These are phyloP conservation scores for Pseudogymnoascus sp. DNA, from an alignment of 2,329 filamentous ascomycete species.

Conservation along the genomic window DNA sequence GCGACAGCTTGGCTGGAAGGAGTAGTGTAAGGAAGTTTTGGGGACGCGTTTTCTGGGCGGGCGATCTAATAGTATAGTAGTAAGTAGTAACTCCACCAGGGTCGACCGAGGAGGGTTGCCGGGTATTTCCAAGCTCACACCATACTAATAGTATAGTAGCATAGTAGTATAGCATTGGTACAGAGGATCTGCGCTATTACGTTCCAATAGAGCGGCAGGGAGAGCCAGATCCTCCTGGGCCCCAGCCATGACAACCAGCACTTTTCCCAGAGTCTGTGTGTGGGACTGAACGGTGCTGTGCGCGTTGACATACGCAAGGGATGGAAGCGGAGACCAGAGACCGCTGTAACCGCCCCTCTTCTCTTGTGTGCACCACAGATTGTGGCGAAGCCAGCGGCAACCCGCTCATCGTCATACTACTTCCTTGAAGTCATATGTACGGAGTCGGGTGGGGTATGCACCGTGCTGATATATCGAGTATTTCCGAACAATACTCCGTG, in stretches of 20 bases:
- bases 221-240: background rate
- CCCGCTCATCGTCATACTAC: slow-evolving; percentile 1
- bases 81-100: background rate
- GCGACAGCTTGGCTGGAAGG: background rate
- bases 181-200: background rate
- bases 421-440: too few species aligned
- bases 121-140: background rate
- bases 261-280: background rate
- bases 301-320: background rate
- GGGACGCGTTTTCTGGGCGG: background rate
- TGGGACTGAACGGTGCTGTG: background rate
- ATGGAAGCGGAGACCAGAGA: slow-evolving; percentile 5
- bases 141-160: background rate
- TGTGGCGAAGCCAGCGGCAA: background rate
- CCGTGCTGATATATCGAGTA: background rate
- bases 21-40: background rate
- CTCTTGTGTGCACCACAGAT: background rate
- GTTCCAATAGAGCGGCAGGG: background rate
- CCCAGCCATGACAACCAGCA: background rate
- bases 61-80: background rate
- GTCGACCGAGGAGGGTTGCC: background rate
- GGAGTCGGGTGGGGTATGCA: background rate
- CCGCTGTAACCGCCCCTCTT: background rate
- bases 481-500: background rate
- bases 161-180: too few species aligned